phyloP scores from a whole-genome alignment of 768 basidiomycete genomes.

The Kockovaella imperatae region DNA sequence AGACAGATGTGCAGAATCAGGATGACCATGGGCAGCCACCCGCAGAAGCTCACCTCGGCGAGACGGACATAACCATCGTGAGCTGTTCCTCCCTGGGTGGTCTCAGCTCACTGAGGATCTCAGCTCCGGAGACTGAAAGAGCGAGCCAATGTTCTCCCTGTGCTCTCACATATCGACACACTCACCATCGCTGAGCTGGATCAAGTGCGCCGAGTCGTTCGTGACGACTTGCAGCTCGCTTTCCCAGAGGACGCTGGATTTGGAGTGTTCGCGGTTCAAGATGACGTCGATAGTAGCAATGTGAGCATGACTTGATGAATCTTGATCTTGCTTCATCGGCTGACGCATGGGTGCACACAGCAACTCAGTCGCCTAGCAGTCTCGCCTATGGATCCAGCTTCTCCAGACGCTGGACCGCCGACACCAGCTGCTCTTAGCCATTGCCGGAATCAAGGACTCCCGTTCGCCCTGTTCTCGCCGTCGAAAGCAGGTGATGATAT shows the following conservation, averaged over 20 bases:
- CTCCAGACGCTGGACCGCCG: background rate
- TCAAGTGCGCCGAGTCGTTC: constrained; percentile 10
- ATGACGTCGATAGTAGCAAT: constrained; percentile 1
- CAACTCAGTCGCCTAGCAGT: background rate
- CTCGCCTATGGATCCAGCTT: background rate
- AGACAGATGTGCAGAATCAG: too few relatives aligned
- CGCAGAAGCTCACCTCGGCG: background rate
- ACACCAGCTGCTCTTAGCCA: background rate
- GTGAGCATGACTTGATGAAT: background rate
- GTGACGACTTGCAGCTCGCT: constrained; percentile 13
- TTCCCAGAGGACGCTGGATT: constrained; percentile 14
- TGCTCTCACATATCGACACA: constrained; percentile 26
- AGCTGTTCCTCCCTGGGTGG: background rate
- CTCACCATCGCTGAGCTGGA: constrained; percentile 20
- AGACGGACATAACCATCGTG: constrained; percentile 20
- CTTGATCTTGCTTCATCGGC: background rate
- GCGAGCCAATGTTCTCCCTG: constrained; percentile 26
- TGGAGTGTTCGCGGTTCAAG: constrained; percentile 21
- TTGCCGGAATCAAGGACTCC: background rate
- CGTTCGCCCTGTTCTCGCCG: background rate
- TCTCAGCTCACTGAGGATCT: constrained; percentile 1
- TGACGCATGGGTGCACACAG: background rate
- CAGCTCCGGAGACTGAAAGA: constrained; percentile 23
- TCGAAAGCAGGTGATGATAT: background rate
- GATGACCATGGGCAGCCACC: too few relatives aligned